Percentiles rank a stretch among this genome's conserved stretches.
These are phyloP conservation scores for Fusarium longipes DNA, from an alignment of 2,329 filamentous ascomycete genomes.

Conservation along the genomic window DNA sequence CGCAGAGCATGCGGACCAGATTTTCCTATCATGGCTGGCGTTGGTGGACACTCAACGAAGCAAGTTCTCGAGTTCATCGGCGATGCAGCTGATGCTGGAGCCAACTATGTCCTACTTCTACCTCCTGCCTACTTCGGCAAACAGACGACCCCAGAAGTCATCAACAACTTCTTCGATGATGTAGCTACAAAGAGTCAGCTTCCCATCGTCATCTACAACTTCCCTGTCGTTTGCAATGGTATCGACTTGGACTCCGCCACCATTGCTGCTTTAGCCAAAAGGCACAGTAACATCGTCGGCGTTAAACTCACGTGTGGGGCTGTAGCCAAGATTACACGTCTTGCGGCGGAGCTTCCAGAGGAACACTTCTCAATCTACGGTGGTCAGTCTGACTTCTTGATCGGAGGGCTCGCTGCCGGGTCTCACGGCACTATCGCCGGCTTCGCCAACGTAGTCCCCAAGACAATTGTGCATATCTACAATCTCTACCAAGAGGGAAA, in stretches of 20 bases:
- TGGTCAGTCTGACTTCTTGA: slow-evolving; percentile 78
- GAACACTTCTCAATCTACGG: slow-evolving; percentile 74
- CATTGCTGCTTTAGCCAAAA: slow-evolving; percentile 53
- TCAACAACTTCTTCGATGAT: slow-evolving; percentile 69
- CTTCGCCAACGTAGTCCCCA: slow-evolving; percentile 71
- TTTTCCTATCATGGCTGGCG: slow-evolving; percentile 84
- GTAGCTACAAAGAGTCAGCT: slow-evolving; percentile 63
- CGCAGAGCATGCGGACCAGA: slow-evolving; percentile 83
- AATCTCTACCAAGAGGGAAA: slow-evolving; percentile 68
- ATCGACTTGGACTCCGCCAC: slow-evolving; percentile 74
- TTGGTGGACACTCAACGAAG: slow-evolving; percentile 71
- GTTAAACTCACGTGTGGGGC: slow-evolving; percentile 78
- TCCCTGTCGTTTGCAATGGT: slow-evolving; percentile 74
- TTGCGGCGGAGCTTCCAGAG: slow-evolving; percentile 61
- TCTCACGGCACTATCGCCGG: slow-evolving; percentile 71
- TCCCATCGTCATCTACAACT: slow-evolving; percentile 75
- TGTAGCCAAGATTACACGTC: slow-evolving; percentile 75
- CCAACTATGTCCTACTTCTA: slow-evolving; percentile 70
- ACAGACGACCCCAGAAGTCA: slow-evolving; percentile 67
- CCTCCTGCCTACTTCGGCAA: slow-evolving; percentile 74
- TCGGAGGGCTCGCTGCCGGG: slow-evolving; percentile 69
- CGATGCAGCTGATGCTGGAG: slow-evolving; percentile 71
- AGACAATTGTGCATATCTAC: slow-evolving; percentile 69
- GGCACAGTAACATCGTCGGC: slow-evolving; percentile 69
- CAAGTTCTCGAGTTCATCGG: slow-evolving; percentile 70